A percentile compares a stretch with the other conserved stretches of the same genome.
phyloP scores from a whole-genome alignment of 2,329 filamentous ascomycete species.

The Gnomoniopsis smithogilvyi region DNA sequence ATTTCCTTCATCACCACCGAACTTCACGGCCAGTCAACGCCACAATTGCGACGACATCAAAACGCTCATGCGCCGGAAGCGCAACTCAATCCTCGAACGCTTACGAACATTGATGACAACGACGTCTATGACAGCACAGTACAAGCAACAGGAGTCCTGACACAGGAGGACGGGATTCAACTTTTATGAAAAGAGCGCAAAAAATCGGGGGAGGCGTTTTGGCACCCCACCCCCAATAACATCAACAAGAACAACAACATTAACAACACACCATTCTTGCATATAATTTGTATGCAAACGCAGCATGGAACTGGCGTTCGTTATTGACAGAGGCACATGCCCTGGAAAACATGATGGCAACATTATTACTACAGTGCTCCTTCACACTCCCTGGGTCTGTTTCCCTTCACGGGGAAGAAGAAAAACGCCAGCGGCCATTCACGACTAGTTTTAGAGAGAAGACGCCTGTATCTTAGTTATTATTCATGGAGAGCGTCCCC shows the following conservation, averaged over 20 bases:
- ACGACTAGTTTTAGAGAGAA: not conserved
- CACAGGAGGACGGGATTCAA: slow-evolving; percentile 3
- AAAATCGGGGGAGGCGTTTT: not conserved
- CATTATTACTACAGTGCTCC: slow-evolving; percentile 12
- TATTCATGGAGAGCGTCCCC: not conserved
- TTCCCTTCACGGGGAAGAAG: not conserved
- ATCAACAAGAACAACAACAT: not conserved
- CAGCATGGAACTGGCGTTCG: slow-evolving; percentile 16
- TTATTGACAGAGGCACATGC: slow-evolving; percentile 13
- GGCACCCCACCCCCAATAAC: not conserved
- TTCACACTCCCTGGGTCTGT: not conserved
- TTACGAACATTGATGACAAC: slow-evolving; percentile 26
- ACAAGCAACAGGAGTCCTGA: slow-evolving; percentile 1
- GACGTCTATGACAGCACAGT: slow-evolving; percentile 33
- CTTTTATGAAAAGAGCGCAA: not conserved
- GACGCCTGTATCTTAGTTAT: not conserved
- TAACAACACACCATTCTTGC: not conserved
- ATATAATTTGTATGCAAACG: slow-evolving; percentile 14
- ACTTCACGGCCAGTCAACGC: slow-evolving; percentile 22
- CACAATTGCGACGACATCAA: slow-evolving; percentile 24
- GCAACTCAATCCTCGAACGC: slow-evolving; percentile 5
- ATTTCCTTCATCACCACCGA: not conserved
- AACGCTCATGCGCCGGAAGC: slow-evolving; percentile 19
- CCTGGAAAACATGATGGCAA: slow-evolving; percentile 18
- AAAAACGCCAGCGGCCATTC: not conserved